Base-by-base conservation (phyloP, 768 basidiomycete species). In the Amanita rimosa region DNA sequence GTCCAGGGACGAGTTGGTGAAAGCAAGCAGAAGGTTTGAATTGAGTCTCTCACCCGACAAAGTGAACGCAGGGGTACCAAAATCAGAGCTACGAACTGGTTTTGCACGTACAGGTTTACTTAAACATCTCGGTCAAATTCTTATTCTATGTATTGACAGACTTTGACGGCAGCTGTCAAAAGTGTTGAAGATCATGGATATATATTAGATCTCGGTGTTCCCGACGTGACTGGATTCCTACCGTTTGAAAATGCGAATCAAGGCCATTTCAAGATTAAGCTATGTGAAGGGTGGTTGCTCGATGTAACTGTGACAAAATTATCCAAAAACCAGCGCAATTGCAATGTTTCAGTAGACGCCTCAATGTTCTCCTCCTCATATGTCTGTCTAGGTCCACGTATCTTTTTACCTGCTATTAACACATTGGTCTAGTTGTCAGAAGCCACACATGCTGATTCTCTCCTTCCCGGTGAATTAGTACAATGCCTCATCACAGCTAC, bases 181-280 rank as follows among this genome's bases (percentile, higher is more conserved):
- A 89, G 84, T 57, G 68, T 87, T 14, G 96, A 99, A 67, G 96
- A 98, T 58, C 90, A 96, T 62, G 94, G 96, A 1, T 97, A 95
- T 66, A 77, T 84, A 49, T 71, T 99, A 6, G 89, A 93, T 54
- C 68, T 96, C 34, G 95, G 93, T 2, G 58, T 96, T 14, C 62
- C 79, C 8, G 81, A 75, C n/a, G 63, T 88, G 29, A 78, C 88
- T 51, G 89, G 89, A 36, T 99, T 97, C 65, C 62, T 98, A 41
- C 74, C 83, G 1, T 88, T 87, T 69, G 81, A 82, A 58, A 85
- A 90, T 39, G 72, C 75, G 1, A 66, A 72, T 53, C 72, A 73
- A 49, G 62, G 58, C n/a, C 59, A 57, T 31, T 52, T 48, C 51
- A 60, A 56, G 22, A 46, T 51, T 4, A 61, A 59, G 54, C 64